Percentiles rank a stretch among this genome's conserved stretches.
Conservation (phyloP, 2,329 filamentous ascomycete species). For the Didymella sp. region DNA sequence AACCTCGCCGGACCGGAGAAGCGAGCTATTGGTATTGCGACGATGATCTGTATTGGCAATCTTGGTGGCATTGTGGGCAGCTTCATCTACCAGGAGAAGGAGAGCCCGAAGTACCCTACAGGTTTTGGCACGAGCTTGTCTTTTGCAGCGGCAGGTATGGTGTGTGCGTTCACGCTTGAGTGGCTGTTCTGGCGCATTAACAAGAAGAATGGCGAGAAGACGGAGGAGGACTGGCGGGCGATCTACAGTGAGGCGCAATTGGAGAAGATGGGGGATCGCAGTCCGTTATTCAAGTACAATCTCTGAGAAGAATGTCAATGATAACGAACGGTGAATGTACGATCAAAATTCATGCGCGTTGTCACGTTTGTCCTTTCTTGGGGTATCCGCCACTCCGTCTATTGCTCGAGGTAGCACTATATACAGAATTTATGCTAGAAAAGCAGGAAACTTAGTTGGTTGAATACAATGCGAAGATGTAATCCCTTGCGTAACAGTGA, state of each 20-base stretch:
- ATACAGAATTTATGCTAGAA: too few relatives aligned
- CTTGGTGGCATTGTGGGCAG: constrained; percentile 38
- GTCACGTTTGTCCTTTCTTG: too few relatives aligned
- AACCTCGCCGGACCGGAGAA: constrained; percentile 36
- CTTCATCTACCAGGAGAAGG: constrained; percentile 43
- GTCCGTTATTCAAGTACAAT: constrained; percentile 50
- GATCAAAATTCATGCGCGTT: too few relatives aligned
- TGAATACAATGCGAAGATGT: too few relatives aligned
- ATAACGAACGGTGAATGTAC: too few relatives aligned
- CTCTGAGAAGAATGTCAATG: constrained; percentile 12
- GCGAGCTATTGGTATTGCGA: constrained; percentile 35
- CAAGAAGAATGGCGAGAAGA: constrained; percentile 40
- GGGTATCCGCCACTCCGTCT: too few relatives aligned
- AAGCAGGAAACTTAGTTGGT: too few relatives aligned
- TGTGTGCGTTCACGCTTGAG: constrained; percentile 27
- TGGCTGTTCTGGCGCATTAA: constrained; percentile 45
- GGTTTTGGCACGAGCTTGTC: constrained; percentile 44
- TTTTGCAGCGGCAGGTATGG: constrained; percentile 31
- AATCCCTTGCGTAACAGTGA: too few relatives aligned
- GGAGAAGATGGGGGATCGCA: constrained; percentile 49
- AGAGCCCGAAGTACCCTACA: constrained; percentile 42
- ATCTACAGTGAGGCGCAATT: constrained; percentile 48
- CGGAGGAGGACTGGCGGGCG: constrained; percentile 44
- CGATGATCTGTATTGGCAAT: constrained; percentile 36
- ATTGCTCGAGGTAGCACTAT: too few relatives aligned